These are phyloP conservation scores for Pyrenula massariospora DNA, from an alignment of 495 filamentous ascomycete genomes.

Conservation along the genomic window DNA sequence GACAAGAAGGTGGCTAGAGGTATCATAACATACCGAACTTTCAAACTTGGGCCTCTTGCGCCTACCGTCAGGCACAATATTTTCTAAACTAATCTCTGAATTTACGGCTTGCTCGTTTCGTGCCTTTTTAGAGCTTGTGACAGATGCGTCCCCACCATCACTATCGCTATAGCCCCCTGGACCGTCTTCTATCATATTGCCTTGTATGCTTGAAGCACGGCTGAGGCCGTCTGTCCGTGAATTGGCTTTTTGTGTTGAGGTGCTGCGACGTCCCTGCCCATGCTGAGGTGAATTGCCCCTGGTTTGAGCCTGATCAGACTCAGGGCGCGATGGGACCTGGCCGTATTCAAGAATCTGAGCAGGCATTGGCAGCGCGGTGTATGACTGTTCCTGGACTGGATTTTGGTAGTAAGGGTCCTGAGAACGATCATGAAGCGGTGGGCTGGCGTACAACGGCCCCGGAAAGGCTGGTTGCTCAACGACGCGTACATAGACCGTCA, in stretches of 20 bases:
- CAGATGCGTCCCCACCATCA: conserved; percentile 62
- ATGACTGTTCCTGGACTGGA: conserved; percentile 43
- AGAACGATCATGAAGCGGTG: background rate
- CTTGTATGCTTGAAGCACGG: conserved; percentile 55
- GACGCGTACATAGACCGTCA: conserved; percentile 81
- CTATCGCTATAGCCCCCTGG: conserved; percentile 67
- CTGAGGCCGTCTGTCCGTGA: conserved; percentile 57
- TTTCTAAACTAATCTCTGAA: conserved; percentile 92
- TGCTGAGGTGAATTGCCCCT: conserved; percentile 66
- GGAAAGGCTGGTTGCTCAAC: conserved; percentile 45
- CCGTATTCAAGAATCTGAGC: conserved; percentile 37
- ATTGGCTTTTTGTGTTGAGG: conserved; percentile 62
- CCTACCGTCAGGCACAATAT: conserved; percentile 93
- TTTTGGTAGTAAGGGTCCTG: conserved; percentile 32
- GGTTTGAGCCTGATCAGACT: conserved; percentile 54
- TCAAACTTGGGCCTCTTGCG: conserved; percentile 96
- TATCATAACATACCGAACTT: conserved; percentile 65
- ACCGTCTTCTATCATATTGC: conserved; percentile 50
- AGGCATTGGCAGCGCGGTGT: conserved; percentile 39
- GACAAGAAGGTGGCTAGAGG: conserved; percentile 6
- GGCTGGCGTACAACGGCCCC: conserved; percentile 11
- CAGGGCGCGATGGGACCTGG: conserved; percentile 51
- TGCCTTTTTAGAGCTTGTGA: conserved; percentile 54
- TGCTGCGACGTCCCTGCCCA: conserved; percentile 64
- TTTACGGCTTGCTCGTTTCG: conserved; percentile 76